phyloP scores from a whole-genome alignment of 371 early-diverging fungal genomes.

The Mucor velutinosus region DNA sequence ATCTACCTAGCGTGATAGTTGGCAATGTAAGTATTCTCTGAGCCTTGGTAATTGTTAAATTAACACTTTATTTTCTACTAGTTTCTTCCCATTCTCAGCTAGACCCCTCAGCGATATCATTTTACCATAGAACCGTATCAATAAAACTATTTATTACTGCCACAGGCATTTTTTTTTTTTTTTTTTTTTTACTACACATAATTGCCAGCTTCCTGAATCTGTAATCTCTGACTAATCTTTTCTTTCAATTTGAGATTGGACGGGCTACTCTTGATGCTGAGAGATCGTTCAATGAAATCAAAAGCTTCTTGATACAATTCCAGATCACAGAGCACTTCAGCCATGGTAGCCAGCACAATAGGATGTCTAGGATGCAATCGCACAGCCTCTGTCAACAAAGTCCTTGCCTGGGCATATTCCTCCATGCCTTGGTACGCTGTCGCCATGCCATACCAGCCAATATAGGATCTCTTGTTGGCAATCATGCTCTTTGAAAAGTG shows the following conservation, averaged over 20 bases:
- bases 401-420: slow-evolving; percentile 25
- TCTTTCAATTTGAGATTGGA: background rate
- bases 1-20: slow-evolving; percentile 83
- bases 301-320: slow-evolving; percentile 10
- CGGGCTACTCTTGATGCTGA: background rate
- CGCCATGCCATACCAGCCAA: slow-evolving; percentile 38
- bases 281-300: slow-evolving; percentile 1
- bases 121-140: no score
- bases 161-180: background rate
- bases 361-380: slow-evolving; percentile 40
- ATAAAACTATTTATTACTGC: background rate
- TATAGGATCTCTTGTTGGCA: slow-evolving; percentile 35
- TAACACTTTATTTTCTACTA: background rate
- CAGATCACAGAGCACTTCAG: slow-evolving; percentile 27
- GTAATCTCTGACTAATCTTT: background rate
- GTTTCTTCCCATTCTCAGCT: slow-evolving; percentile 41
- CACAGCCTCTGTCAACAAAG: slow-evolving; percentile 33
- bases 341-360: slow-evolving; percentile 33
- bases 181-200: background rate
- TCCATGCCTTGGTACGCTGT: slow-evolving; percentile 32
- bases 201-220: background rate
- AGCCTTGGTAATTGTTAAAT: no score
- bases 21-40: slow-evolving; percentile 74
- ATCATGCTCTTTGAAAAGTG: slow-evolving; percentile 38
- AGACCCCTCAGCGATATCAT: background rate